Evolutionary conservation across 768 basidiomycete genomes (phyloP).

Genomic region (Boletus rufocinnamomeus): DNA sequence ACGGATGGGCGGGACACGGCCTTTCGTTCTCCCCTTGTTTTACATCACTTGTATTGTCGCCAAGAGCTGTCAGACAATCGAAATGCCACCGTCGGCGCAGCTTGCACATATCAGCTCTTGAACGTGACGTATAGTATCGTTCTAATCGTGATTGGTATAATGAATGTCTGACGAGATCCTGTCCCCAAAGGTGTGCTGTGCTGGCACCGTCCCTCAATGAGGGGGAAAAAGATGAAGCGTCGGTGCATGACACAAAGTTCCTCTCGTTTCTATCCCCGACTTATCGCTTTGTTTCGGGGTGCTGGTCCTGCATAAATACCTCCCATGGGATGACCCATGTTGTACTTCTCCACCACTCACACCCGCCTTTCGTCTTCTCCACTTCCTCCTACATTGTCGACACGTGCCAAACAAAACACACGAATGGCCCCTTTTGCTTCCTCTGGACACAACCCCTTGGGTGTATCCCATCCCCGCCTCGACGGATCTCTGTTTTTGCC

Average conservation of each 20-base stretch:
- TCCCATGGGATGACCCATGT: not conserved
- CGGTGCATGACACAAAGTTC: not conserved
- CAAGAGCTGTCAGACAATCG: no score
- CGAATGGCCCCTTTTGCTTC: not conserved
- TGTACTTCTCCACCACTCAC: not conserved
- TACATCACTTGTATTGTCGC: not conserved
- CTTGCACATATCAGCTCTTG: no score
- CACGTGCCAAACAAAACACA: no score
- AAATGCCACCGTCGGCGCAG: not conserved
- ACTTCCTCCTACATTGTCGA: not conserved
- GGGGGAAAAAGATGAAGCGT: not conserved
- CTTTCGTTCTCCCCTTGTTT: not conserved
- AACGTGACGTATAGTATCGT: no score
- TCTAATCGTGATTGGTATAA: not conserved
- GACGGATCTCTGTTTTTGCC: slow-evolving; percentile 35
- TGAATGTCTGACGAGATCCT: not conserved
- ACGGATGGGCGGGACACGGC: no score
- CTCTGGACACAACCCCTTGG: not conserved
- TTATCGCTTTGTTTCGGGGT: not conserved
- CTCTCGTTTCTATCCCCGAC: not conserved
- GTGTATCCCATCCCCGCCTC: slow-evolving; percentile 25
- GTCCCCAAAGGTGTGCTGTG: no score
- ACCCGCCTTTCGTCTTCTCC: not conserved
- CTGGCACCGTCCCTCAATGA: no score
- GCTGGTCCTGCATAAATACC: not conserved